These are phyloP conservation scores for Xerophyta viscosa DNA, from an alignment of 106 monocot species.

Conservation along the genomic window DNA sequence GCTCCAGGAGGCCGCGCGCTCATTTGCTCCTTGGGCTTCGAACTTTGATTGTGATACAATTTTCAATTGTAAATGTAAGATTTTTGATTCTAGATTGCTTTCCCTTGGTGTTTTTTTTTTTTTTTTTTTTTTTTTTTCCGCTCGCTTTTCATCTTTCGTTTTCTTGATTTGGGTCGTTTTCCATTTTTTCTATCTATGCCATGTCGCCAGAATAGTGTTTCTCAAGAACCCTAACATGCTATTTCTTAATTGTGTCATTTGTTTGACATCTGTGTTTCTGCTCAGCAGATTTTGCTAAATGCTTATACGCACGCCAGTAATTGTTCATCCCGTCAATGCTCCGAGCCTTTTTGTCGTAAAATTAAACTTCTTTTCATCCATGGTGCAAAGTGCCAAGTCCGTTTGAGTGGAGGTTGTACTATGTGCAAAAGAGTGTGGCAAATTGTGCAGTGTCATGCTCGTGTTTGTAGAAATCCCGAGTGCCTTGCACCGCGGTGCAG, in stretches of 20 bases:
- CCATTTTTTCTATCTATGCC: too few species aligned
- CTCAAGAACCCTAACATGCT: background rate
- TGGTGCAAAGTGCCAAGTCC: constrained; percentile 19
- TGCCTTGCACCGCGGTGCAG: constrained; percentile 28
- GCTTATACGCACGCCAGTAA: constrained; percentile 25
- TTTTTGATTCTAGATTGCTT: too few species aligned
- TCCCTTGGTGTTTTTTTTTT: too few species aligned
- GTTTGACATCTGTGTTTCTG: background rate
- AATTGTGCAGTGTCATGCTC: constrained; percentile 1
- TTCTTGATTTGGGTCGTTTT: too few species aligned
- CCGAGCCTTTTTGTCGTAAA: constrained; percentile 5
- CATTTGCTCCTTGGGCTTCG: too few species aligned
- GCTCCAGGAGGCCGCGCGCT: too few species aligned
- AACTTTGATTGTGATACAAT: too few species aligned
- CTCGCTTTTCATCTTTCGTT: too few species aligned
- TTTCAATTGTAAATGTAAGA: too few species aligned
- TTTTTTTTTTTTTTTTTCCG: too few species aligned
- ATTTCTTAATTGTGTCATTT: background rate
- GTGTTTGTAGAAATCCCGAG: constrained; percentile 8
- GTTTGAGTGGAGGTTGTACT: constrained; percentile 13
- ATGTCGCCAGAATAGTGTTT: too few species aligned
- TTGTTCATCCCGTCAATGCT: constrained; percentile 11
- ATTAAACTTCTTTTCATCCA: constrained; percentile 30
- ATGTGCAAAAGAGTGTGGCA: constrained; percentile 11
- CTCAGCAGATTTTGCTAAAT: constrained; percentile 8